Conservation (phyloP, 2,329 filamentous ascomycete genomes). For the Aspergillus puulaauensis region DNA sequence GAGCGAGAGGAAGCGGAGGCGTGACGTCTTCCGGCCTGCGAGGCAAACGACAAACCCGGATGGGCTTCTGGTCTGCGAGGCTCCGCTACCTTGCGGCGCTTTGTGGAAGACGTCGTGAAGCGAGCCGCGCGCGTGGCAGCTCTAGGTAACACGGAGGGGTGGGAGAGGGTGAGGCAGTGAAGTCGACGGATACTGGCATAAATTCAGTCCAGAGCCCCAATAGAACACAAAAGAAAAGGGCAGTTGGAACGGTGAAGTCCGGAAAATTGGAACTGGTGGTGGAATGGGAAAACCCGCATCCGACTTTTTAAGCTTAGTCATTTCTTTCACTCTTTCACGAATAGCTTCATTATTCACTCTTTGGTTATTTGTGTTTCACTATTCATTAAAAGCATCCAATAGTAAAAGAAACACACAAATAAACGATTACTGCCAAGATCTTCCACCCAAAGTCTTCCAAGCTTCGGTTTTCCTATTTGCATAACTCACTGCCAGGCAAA, state of each 20-base stretch:
- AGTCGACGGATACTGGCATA: constrained; percentile 4
- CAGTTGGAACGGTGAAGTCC: background rate
- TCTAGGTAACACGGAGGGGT: constrained; percentile 31
- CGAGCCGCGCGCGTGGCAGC: constrained; percentile 48
- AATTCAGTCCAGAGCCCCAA: constrained; percentile 7
- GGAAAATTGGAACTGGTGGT: background rate
- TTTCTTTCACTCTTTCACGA: background rate
- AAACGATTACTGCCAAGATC: background rate
- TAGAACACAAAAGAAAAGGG: constrained; percentile 1
- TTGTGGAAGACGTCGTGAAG: constrained; percentile 52
- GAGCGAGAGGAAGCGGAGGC: constrained; percentile 21
- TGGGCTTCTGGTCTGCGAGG: constrained; percentile 39
- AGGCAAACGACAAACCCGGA: constrained; percentile 29
- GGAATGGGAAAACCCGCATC: constrained; percentile 5
- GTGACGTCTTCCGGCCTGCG: constrained; percentile 39
- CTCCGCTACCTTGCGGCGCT: constrained; percentile 50
- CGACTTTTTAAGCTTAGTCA: background rate
- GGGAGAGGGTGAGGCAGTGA: background rate
- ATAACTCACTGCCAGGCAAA: constrained; percentile 19
- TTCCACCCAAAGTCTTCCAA: background rate
- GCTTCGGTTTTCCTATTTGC: background rate
- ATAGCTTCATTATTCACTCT: background rate
- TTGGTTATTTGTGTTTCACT: background rate
- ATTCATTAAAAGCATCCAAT: background rate
- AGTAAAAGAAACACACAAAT: background rate